These are phyloP conservation scores for Oenanthe javanica DNA, from an alignment of 140 eudicot species.

Conservation along the genomic window DNA sequence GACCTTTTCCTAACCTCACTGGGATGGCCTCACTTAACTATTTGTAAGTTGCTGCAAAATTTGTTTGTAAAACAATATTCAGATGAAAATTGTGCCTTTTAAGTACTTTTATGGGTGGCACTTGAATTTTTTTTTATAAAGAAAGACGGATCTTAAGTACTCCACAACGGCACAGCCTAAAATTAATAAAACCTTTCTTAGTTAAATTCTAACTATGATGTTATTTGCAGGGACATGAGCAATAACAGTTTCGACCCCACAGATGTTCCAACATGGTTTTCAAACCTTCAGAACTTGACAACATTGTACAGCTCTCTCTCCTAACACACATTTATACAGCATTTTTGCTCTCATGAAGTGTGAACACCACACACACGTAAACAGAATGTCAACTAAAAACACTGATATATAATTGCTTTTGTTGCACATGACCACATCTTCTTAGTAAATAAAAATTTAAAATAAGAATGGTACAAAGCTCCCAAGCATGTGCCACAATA, in stretches of 20 bases:
- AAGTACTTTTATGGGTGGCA: neutral
- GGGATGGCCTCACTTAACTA: conserved; percentile 51
- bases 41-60: conserved; percentile 51
- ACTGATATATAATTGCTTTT: neutral
- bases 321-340: neutral
- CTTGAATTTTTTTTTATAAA: neutral
- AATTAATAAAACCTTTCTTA: neutral
- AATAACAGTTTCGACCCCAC: conserved; percentile 61
- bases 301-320: conserved; percentile 55
- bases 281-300: conserved; percentile 49
- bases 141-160: neutral
- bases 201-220: conserved; percentile 9
- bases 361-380: neutral
- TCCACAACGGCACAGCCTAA: neutral
- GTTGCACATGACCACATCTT: neutral
- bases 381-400: neutral
- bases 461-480: neutral
- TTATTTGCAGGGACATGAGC: conserved; percentile 91
- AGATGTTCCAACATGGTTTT: conserved; percentile 57
- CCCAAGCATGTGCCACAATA: neutral
- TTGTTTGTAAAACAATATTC: neutral
- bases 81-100: neutral
- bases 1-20: conserved; percentile 59
- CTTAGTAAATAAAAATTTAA: neutral
- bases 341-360: neutral